These are phyloP conservation scores for Kondoa subrosea DNA, from an alignment of 768 basidiomycete genomes.

Conservation along the genomic window DNA sequence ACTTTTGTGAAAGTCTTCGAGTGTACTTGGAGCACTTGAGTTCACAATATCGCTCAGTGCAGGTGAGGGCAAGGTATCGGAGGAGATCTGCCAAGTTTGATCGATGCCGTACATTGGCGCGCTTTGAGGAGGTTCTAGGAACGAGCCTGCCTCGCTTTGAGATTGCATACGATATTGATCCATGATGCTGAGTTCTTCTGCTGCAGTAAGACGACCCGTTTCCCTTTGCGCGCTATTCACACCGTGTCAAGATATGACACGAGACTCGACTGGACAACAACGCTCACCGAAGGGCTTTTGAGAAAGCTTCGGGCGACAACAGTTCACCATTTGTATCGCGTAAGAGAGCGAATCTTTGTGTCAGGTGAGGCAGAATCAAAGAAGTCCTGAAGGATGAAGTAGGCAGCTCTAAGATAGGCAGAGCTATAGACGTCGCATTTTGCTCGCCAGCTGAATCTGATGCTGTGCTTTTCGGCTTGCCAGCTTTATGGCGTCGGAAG, in stretches of 20 bases:
- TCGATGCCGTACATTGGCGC: background rate
- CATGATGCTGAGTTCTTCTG: conserved; percentile 23
- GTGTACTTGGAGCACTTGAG: background rate
- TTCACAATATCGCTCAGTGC: background rate
- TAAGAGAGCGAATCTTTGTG: conserved; percentile 23
- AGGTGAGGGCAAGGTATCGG: background rate
- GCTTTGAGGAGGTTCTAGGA: background rate
- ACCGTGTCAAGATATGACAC: background rate
- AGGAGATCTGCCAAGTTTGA: background rate
- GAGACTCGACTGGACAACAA: background rate
- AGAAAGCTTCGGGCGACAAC: conserved; percentile 19
- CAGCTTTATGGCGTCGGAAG: conserved; percentile 1
- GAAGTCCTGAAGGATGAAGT: conserved; percentile 20
- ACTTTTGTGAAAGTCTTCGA: conserved; percentile 4
- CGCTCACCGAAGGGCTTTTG: conserved; percentile 22
- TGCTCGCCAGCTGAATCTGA: background rate
- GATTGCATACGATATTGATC: conserved; percentile 24
- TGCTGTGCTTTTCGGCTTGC: background rate
- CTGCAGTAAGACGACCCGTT: conserved; percentile 19
- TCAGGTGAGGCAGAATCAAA: conserved; percentile 23
- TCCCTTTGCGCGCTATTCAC: conserved; percentile 23
- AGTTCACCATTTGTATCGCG: conserved; percentile 21
- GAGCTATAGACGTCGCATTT: background rate
- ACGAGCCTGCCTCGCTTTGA: background rate
- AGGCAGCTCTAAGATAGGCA: conserved; percentile 12